Percentiles rank a stretch among this genome's conserved stretches.
phyloP scores from a whole-genome alignment of 1,284 basidiomycete genomes.

The Ustilago lituana region DNA sequence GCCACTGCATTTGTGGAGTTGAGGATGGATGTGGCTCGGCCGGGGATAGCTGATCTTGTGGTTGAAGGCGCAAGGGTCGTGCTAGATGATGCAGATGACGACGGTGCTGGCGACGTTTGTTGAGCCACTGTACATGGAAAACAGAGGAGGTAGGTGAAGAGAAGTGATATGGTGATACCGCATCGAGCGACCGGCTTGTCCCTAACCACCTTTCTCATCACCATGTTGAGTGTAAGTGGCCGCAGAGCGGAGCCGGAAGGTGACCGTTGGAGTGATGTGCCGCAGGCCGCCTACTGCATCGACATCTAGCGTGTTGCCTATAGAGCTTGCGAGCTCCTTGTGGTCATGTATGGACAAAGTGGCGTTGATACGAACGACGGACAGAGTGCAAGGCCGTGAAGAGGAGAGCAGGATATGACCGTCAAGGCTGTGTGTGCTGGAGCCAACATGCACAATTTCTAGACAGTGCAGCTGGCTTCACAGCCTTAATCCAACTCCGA shows the following conservation, averaged over 20 bases:
- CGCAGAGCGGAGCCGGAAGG: too few relatives aligned
- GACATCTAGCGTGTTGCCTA: too few relatives aligned
- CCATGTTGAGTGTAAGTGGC: too few relatives aligned
- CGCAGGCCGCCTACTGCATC: not conserved
- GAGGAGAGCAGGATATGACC: too few relatives aligned
- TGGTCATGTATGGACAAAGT: too few relatives aligned
- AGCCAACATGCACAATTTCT: not conserved
- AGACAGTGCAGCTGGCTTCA: slow-evolving; percentile 12
- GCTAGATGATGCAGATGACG: slow-evolving; percentile 5
- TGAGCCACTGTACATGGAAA: slow-evolving; percentile 11
- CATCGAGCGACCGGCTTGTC: not conserved
- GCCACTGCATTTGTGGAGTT: slow-evolving; percentile 33
- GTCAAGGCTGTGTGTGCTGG: not conserved
- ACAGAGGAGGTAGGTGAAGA: not conserved
- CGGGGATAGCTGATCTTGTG: slow-evolving; percentile 33
- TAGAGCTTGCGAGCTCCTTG: too few relatives aligned
- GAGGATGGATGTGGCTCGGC: slow-evolving; percentile 34
- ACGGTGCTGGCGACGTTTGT: slow-evolving; percentile 12
- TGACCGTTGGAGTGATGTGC: not conserved
- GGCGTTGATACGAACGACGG: too few relatives aligned
- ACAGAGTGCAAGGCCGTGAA: too few relatives aligned
- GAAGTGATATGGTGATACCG: not conserved
- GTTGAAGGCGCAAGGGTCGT: slow-evolving; percentile 8
- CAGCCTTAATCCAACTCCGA: slow-evolving; percentile 13
- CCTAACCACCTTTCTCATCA: too few relatives aligned